A percentile compares a stretch with the other conserved stretches of the same genome.
Evolutionary conservation across 202 grass and related monocot genomes (phyloP).

Genomic region (Bolboschoenoplectus hybrid): DNA sequence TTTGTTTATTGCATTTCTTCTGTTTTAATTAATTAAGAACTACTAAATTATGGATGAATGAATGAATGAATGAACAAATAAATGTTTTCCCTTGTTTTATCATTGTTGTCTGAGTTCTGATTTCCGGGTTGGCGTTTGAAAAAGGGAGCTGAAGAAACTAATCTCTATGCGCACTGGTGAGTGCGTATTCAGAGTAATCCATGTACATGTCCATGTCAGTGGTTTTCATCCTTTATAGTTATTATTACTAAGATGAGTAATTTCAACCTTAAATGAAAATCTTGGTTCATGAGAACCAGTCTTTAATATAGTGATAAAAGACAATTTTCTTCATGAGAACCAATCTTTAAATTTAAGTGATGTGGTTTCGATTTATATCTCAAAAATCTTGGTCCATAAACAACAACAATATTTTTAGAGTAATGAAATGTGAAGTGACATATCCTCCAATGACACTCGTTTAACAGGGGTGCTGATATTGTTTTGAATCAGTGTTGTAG

Average conservation of each 20-base stretch:
- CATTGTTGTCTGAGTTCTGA: not conserved
- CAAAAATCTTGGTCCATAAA: too few species aligned
- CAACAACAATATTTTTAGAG: too few species aligned
- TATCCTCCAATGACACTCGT: too few species aligned
- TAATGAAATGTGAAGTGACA: too few species aligned
- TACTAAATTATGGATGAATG: not conserved
- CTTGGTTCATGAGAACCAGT: too few species aligned
- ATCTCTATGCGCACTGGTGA: not conserved
- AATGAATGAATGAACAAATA: conserved; percentile 17
- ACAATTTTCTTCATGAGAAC: too few species aligned
- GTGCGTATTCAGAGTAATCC: not conserved
- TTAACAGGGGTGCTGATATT: too few species aligned
- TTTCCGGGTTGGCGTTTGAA: not conserved
- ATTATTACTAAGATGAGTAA: not conserved
- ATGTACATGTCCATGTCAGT: not conserved
- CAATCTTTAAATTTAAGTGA: too few species aligned
- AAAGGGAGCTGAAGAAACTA: not conserved
- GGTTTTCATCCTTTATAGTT: not conserved
- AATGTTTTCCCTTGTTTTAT: not conserved
- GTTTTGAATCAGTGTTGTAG: too few species aligned
- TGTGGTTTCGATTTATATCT: too few species aligned
- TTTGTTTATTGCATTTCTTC: conserved; percentile 23
- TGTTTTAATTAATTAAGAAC: conserved; percentile 18
- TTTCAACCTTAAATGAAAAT: not conserved
- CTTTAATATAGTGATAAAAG: too few species aligned